Evolutionary conservation across 495 filamentous ascomycete genomes (phyloP).

Genomic region (Symbiotaphrina buchneri): DNA sequence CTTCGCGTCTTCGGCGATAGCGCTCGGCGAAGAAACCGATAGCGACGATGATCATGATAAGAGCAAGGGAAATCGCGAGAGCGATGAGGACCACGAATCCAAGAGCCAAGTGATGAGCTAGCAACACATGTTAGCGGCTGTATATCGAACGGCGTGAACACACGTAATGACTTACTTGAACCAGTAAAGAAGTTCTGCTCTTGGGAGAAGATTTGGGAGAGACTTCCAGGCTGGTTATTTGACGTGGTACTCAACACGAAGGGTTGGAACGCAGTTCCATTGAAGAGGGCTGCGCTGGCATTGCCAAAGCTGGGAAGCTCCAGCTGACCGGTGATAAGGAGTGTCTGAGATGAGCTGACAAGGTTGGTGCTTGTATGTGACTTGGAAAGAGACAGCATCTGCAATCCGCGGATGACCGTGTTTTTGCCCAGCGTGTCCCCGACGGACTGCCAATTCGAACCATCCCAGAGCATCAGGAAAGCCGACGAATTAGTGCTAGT

Average conservation of each 20-base stretch:
- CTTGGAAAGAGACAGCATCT: slow-evolving; percentile 47
- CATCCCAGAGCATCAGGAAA: slow-evolving; percentile 62
- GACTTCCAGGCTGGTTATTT: slow-evolving; percentile 38
- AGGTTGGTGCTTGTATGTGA: slow-evolving; percentile 39
- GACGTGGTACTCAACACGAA: slow-evolving; percentile 54
- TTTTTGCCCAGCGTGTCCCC: slow-evolving; percentile 31
- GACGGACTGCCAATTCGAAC: slow-evolving; percentile 30
- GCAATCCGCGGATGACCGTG: slow-evolving; percentile 52
- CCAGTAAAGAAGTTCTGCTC: slow-evolving; percentile 39
- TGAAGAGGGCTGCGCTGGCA: slow-evolving; percentile 70
- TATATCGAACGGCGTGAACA: slow-evolving; percentile 4
- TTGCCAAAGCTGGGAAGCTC: slow-evolving; percentile 53
- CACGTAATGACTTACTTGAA: slow-evolving; percentile 18
- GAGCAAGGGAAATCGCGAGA: slow-evolving; percentile 70
- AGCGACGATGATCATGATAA: slow-evolving; percentile 74
- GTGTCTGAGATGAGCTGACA: slow-evolving; percentile 38
- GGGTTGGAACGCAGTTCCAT: slow-evolving; percentile 55
- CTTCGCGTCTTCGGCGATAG: slow-evolving; percentile 62
- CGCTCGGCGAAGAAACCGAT: slow-evolving; percentile 67
- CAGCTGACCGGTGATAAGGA: slow-evolving; percentile 70
- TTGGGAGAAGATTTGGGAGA: slow-evolving; percentile 60
- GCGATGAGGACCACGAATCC: slow-evolving; percentile 81
- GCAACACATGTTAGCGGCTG: slow-evolving; percentile 8
- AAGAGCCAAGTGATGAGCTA: slow-evolving; percentile 40
- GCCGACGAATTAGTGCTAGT: slow-evolving; percentile 35